Evolutionary conservation across 805 yeast genomes (phyloP).

Genomic region (Cyberlindnera maclurae): DNA sequence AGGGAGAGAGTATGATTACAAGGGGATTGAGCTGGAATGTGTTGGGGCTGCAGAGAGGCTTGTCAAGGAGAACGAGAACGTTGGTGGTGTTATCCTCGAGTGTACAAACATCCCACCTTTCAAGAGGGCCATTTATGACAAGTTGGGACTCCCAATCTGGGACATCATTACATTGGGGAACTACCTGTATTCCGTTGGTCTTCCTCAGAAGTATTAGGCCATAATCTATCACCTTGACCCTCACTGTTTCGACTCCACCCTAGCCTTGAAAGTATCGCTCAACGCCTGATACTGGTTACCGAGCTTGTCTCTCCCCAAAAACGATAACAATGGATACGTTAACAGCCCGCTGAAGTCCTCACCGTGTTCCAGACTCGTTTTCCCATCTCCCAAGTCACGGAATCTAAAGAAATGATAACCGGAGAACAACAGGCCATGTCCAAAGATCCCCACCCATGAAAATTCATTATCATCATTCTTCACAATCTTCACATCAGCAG

Average conservation of each 20-base stretch:
- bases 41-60: slow-evolving; percentile 20
- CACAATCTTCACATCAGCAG: background rate
- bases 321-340: no score
- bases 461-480: background rate
- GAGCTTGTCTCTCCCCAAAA: no score
- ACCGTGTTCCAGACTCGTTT: background rate
- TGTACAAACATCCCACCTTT: slow-evolving; percentile 31
- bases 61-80: slow-evolving; percentile 15
- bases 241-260: no score
- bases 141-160: slow-evolving; percentile 24
- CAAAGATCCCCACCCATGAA: background rate
- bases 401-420: slow-evolving; percentile 1
- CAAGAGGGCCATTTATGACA: slow-evolving; percentile 22
- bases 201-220: no score
- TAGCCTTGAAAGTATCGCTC: no score
- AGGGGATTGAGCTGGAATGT: slow-evolving; percentile 23
- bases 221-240: no score
- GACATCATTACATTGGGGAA: slow-evolving; percentile 26
- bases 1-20: slow-evolving; percentile 22
- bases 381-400: background rate
- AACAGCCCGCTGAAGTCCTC: background rate
- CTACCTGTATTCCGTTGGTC: slow-evolving; percentile 5
- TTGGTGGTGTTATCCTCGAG: slow-evolving; percentile 28
- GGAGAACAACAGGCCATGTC: background rate
- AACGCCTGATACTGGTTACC: no score